Conservation (phyloP, 768 basidiomycete species). For the Mycena metata region DNA sequence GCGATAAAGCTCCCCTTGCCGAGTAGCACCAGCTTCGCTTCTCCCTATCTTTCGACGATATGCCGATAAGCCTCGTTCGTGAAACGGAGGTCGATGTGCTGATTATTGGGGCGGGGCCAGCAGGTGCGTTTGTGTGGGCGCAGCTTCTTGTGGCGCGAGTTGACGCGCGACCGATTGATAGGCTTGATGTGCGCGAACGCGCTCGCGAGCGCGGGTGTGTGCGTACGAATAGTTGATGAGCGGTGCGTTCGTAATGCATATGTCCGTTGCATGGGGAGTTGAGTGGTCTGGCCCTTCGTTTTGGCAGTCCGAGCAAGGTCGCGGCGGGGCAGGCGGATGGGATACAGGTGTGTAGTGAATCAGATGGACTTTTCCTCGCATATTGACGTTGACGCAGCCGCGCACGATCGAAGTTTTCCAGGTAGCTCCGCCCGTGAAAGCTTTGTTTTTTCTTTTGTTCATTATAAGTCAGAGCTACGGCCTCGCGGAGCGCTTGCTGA, state of each 20-base stretch:
- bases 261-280: not conserved
- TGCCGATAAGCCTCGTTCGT: constrained; percentile 44
- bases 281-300: constrained; percentile 8
- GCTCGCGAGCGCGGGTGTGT: constrained; percentile 67
- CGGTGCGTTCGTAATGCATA: constrained; percentile 50
- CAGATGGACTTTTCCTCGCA: not conserved
- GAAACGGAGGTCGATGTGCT: constrained; percentile 69
- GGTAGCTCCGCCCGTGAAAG: constrained; percentile 44
- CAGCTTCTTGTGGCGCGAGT: not conserved
- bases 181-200: constrained; percentile 81
- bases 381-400: constrained; percentile 38
- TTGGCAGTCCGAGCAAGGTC: constrained; percentile 60
- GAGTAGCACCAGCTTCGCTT: not conserved
- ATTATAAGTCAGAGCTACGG: constrained; percentile 75
- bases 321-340: constrained; percentile 72
- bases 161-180: not conserved
- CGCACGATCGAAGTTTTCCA: constrained; percentile 64
- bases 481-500: constrained; percentile 72
- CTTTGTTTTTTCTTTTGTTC: not conserved
- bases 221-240: constrained; percentile 72
- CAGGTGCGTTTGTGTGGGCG: constrained; percentile 40
- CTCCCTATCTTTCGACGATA: constrained; percentile 22
- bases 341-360: constrained; percentile 60
- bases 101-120: constrained; percentile 71
- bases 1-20: not conserved